A percentile compares a stretch with the other conserved stretches of the same genome.
phyloP scores from a whole-genome alignment of 225 moss, liverwort and hornwort genomes.

The Physcomitrium patens region DNA sequence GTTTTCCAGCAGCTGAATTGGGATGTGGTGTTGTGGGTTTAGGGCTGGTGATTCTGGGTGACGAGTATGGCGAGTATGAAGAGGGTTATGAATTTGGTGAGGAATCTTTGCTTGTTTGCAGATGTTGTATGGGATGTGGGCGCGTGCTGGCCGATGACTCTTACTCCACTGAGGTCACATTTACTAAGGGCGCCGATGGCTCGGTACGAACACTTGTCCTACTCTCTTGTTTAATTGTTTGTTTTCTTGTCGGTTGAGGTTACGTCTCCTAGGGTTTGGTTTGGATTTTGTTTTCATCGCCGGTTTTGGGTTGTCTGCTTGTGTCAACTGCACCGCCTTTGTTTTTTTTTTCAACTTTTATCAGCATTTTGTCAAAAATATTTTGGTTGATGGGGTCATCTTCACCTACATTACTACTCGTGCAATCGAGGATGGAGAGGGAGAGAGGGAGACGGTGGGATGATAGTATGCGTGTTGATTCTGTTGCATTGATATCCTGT shows the following conservation, averaged over 20 bases:
- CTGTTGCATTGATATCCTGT: slow-evolving; percentile 23
- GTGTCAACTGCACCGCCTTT: not conserved
- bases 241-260: not conserved
- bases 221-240: no score
- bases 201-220: slow-evolving; percentile 53
- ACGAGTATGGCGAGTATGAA: not conserved
- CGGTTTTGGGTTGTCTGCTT: not conserved
- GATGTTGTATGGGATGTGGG: slow-evolving; percentile 99
- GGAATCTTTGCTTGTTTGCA: slow-evolving; percentile 38
- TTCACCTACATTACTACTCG: not conserved
- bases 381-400: not conserved
- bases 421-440: slow-evolving; percentile 7
- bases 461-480: slow-evolving; percentile 17
- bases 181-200: slow-evolving; percentile 88
- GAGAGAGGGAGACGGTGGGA: not conserved
- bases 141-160: slow-evolving; percentile 96
- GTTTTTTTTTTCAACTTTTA: not conserved
- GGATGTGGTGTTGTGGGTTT: not conserved
- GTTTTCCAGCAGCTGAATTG: not conserved
- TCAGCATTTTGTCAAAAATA: not conserved
- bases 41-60: slow-evolving; percentile 21
- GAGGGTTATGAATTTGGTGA: slow-evolving; percentile 12
- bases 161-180: slow-evolving; percentile 85
- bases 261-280: slow-evolving; percentile 18
- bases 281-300: not conserved